phyloP scores from a whole-genome alignment of 257 asterid genomes.

The Plantago major region DNA sequence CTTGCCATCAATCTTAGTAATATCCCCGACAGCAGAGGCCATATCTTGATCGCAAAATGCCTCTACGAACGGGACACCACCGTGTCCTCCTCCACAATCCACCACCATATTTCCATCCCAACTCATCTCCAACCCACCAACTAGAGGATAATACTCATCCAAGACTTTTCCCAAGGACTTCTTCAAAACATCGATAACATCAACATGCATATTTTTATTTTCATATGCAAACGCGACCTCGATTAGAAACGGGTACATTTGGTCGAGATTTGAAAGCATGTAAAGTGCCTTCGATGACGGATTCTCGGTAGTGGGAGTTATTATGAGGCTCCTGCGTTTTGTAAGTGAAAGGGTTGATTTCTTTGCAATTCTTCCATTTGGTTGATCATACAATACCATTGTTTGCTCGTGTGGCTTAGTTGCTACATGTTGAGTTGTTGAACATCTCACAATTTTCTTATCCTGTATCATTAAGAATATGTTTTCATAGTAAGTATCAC shows the following conservation, averaged over 20 bases:
- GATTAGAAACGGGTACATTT: slow-evolving; percentile 9
- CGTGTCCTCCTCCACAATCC: not conserved
- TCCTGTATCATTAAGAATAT: too few relatives aligned
- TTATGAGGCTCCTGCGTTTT: too few relatives aligned
- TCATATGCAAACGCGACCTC: slow-evolving; percentile 6
- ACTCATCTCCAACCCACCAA: slow-evolving; percentile 5
- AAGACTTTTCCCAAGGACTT: not conserved
- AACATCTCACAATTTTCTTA: too few relatives aligned
- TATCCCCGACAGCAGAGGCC: slow-evolving; percentile 2
- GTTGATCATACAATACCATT: too few relatives aligned
- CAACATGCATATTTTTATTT: not conserved
- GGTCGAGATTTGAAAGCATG: slow-evolving; percentile 12
- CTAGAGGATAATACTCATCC: slow-evolving; percentile 16
- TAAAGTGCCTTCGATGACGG: too few relatives aligned
- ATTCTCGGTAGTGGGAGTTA: too few relatives aligned
- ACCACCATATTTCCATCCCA: slow-evolving; percentile 18
- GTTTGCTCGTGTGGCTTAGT: too few relatives aligned
- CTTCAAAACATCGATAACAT: not conserved
- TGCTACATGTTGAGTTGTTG: too few relatives aligned
- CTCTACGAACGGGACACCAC: slow-evolving; percentile 11
- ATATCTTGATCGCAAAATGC: slow-evolving; percentile 13
- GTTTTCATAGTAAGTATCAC: too few relatives aligned
- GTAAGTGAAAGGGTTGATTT: too few relatives aligned
- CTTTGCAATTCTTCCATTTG: too few relatives aligned
- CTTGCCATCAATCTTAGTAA: not conserved